phyloP scores from a whole-genome alignment of 306 rosid species.

The Arachis hypogaea region DNA sequence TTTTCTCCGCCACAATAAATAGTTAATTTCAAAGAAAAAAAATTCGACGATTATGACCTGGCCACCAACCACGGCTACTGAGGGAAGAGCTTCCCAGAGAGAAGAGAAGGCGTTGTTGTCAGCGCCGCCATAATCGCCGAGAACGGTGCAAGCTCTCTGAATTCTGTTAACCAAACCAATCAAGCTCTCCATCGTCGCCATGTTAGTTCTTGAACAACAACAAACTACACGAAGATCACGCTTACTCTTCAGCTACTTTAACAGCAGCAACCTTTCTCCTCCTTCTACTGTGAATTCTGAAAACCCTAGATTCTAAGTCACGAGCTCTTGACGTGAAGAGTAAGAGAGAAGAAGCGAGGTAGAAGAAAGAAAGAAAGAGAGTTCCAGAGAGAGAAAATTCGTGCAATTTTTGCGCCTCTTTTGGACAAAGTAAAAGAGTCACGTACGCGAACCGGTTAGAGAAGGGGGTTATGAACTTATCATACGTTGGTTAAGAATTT shows the following conservation, averaged over 20 bases:
- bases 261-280: not conserved
- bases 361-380: not conserved
- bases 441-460: not conserved
- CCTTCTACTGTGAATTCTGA: not conserved
- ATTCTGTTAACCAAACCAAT: conserved; percentile 91
- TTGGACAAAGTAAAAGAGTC: conserved; percentile 1
- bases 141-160: conserved; percentile 89
- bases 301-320: conserved; percentile 26
- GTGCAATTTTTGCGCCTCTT: not conserved
- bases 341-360: not conserved
- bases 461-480: not conserved
- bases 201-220: conserved; percentile 20
- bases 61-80: conserved; percentile 97
- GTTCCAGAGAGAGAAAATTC: conserved; percentile 2
- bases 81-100: conserved; percentile 95
- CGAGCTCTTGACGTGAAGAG: not conserved
- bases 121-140: conserved; percentile 88
- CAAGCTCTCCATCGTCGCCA: conserved; percentile 96
- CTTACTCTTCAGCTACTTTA: not conserved
- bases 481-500: not conserved
- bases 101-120: conserved; percentile 67
- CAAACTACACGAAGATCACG: not conserved
- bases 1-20: not conserved
- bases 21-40: not conserved
- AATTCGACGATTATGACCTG: conserved; percentile 54